Evolutionary conservation across 2,329 filamentous ascomycete genomes (phyloP), one percentile per base, ranked within the genome.

Genomic region (Diaporthe destruens): DNA sequence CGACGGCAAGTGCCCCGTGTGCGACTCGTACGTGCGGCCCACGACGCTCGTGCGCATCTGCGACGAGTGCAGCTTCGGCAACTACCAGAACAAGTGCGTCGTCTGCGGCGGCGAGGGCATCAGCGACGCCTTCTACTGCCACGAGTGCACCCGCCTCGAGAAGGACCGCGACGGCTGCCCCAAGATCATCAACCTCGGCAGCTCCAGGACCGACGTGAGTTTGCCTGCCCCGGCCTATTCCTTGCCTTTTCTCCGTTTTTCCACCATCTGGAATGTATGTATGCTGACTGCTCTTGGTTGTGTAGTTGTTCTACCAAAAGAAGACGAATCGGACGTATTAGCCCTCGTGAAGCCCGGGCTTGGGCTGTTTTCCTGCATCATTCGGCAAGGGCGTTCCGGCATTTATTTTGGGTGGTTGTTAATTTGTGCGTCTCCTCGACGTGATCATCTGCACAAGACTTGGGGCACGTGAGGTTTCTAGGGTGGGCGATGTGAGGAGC

Each of bases 51-150:
- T 97, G 74, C 94, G 96, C 80, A 98, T 99, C 86, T 99, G 96
- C 87, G 96, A 99, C 87, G 96, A 99, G 86, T 99, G 96, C 88
- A 95, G 94, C 82, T 99, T 99, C 83, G 96, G 96, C 81, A 99
- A 99, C 88, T 99, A 98, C 87, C 96, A 98, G 86, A 99, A 99
- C 87, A 99, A 99, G 84, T 99, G 96, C 82, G 95, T 99, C 77
- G 96, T 99, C 55, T 99, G 96, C 84, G 96, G 96, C 82, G 96
- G 96, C 78, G 96, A 98, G 85, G 96, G 96, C 39, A 99, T 99
- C 82, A 96, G 93, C 44, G 96, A 99, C 82, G 96, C 96, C 65
- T 98, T 98, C 84, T 99, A 99, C 87, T 99, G 96, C 87, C 98
- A 98, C 81, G 96, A 99, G 85, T 99, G 96, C 82, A 99, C 96